Conservation (phyloP, 352 stramenopile species). For the Saprolegnia parasitica region DNA sequence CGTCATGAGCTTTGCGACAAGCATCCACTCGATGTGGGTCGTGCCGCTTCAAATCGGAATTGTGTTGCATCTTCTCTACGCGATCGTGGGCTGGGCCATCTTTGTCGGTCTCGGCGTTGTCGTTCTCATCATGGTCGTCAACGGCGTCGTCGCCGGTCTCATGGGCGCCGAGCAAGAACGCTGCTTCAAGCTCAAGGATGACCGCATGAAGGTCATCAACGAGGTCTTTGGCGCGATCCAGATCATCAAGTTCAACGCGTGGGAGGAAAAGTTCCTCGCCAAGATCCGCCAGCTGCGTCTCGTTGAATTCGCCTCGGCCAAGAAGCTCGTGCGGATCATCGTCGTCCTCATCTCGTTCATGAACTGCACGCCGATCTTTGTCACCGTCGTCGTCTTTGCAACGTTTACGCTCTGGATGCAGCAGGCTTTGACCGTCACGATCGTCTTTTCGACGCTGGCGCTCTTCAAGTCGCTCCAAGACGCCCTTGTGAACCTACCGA, state of each 20-base stretch:
- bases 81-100: slow-evolving; percentile 31
- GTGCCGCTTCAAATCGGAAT: slow-evolving; percentile 34
- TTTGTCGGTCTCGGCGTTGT: slow-evolving; percentile 40
- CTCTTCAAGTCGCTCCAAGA: slow-evolving; percentile 27
- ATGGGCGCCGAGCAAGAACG: slow-evolving; percentile 18
- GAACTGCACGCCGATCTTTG: slow-evolving; percentile 44
- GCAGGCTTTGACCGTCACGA: slow-evolving; percentile 14
- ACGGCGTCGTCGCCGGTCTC: slow-evolving; percentile 20
- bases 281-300: slow-evolving; percentile 48
- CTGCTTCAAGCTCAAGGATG: slow-evolving; percentile 31
- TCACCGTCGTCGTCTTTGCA: slow-evolving; percentile 58
- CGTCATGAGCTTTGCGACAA: slow-evolving; percentile 37
- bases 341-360: slow-evolving; percentile 42
- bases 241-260: slow-evolving; percentile 90
- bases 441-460: slow-evolving; percentile 23
- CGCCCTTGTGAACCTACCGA: background rate
- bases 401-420: slow-evolving; percentile 20
- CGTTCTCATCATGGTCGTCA: slow-evolving; percentile 31
- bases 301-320: slow-evolving; percentile 32
- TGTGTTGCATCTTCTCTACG: slow-evolving; percentile 38
- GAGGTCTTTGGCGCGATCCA: slow-evolving; percentile 64
- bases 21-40: slow-evolving; percentile 39
- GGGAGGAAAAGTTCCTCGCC: slow-evolving; percentile 69
- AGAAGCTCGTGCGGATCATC: slow-evolving; percentile 33
- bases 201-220: slow-evolving; percentile 42